Base-by-base conservation (phyloP, 805 yeast species). In the Zygosaccharomyces siamensis region DNA sequence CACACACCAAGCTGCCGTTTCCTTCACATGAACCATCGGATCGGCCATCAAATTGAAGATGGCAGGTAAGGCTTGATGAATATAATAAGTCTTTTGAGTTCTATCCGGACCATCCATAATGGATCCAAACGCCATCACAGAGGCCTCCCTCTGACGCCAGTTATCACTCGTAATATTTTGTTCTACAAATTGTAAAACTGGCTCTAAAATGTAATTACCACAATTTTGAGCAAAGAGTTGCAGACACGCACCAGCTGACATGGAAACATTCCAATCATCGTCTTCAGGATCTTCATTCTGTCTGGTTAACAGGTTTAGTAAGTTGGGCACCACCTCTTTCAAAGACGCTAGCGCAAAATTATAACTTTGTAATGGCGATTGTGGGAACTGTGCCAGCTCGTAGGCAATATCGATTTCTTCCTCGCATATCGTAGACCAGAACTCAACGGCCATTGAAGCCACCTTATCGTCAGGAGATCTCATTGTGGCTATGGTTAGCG, bases 351-450 rank as follows among this genome's bases (percentile, higher is more conserved):
- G 73, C 3, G 97, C 96, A 71, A 93, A 93, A 62, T 88, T 84
- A 71, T 73, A 90, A 51, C 81, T 76, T 38, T 74, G 72, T 40
- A 80, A 69, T 14, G 71, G 70, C 43, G 76, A 74, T 47, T 75
- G 76, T 39, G 79, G 80, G 58, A 66, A 74, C 57, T 84, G 89
- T 42, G 81, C 83, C 55, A 79, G 73, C 63, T 83, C 87, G 50
- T 79, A 68, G 14, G 85, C 80, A 51, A 87, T 81, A 54, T 88
- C 97, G 54, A 86, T 76, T 69, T 93, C 99, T 64, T 86, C 97
- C 72, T 93, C 99, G 73, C 98, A 90, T n/a, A 93, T 93, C n/a
- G 99, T 89, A 51, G 92, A 83, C 99, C 99, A 93, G 67, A 93
- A 92, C 72, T 93, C 99, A 49, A 93, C 93, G 27, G 99, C 97